A percentile compares a stretch with the other conserved stretches of the same genome.
Evolutionary conservation across 75 land plant species (phyloP).

Genomic region (Sequoia sempervirens): DNA sequence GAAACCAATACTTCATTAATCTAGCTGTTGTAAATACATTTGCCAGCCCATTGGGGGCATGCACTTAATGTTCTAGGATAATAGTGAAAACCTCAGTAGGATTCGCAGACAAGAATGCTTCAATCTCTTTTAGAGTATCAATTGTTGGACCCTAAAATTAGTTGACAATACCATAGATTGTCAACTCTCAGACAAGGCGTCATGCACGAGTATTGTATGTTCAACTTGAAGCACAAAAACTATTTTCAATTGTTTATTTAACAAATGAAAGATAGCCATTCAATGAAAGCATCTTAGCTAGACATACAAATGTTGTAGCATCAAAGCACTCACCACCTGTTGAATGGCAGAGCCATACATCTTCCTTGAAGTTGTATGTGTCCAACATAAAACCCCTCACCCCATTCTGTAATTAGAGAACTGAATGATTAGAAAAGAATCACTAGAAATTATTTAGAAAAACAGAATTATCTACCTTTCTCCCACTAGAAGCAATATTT

Average conservation of each 20-base stretch:
- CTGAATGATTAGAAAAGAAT: too few species aligned
- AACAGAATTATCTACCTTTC: too few species aligned
- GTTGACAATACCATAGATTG: neutral
- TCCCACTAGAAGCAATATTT: too few species aligned
- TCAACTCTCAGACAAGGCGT: too few species aligned
- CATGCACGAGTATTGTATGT: neutral
- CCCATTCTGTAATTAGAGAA: conserved; percentile 27
- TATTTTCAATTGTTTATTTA: neutral
- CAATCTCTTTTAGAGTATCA: conserved; percentile 44
- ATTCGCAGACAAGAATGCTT: too few species aligned
- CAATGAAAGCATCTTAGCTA: too few species aligned
- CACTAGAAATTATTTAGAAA: too few species aligned
- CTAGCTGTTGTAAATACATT: conserved; percentile 62
- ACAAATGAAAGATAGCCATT: neutral
- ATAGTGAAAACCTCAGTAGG: too few species aligned
- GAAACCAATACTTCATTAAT: too few species aligned
- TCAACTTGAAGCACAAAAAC: neutral
- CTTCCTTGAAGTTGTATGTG: conserved; percentile 26
- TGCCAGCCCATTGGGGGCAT: conserved; percentile 57
- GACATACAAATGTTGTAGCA: too few species aligned
- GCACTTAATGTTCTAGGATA: conserved; percentile 83
- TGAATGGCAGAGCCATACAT: conserved; percentile 40
- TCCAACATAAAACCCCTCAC: conserved; percentile 40
- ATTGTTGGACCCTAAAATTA: conserved; percentile 48
- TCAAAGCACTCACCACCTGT: conserved; percentile 15